Base-by-base conservation (phyloP, 371 early-diverging fungal genomes). In the Apophysomyces ossiformis region DNA sequence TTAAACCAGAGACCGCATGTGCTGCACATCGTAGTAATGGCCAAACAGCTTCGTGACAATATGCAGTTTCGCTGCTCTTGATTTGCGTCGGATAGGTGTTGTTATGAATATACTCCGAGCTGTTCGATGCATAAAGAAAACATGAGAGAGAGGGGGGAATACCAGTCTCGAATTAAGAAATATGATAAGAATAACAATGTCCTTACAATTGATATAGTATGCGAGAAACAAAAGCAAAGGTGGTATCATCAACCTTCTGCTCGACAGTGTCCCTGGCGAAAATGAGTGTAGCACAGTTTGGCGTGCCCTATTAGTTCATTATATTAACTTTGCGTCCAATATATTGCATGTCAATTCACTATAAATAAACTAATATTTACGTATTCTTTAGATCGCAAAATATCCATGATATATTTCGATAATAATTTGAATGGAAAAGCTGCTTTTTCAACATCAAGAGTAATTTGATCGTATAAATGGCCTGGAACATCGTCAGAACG, bases 41-140 rank as follows among this genome's bases (percentile, higher is more conserved):
- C 65, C 65, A 64, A 32, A 64, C 18, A 7, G 44, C 58, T 21
- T 64, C 37, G 16, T 57, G 58, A 37, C 58, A 64, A 37, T 64
- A 64, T 16, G 57, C 26, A 9, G 44, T 37, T 58, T 64, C 65
- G 16, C 41, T 39, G 15, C 43, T 57, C 7, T 18, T 32, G 37
- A 63, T 12, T 37, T 37, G 38, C 9, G 38, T 16, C 16, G 64
- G 54, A n/a, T 37, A 21, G 13, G 12, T 13, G 18, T 26, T 37
- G 37, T 54, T 54, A 39, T 54, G 64, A 32, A 63, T 54, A 18
- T n/a, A 38, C 35, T 63, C 41, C 13, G 62, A 61, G 62, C 62
- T 61, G 44, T 4, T 43, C 15, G 15, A 43, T 15, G 43, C 43
- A 43, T 2, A 26, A 43, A 43, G 1, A 12, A 43, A 2, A 4